A percentile compares a stretch with the other conserved stretches of the same genome.
phyloP scores from a whole-genome alignment of 208 protist genomes.

The Leishmania lainsoni region DNA sequence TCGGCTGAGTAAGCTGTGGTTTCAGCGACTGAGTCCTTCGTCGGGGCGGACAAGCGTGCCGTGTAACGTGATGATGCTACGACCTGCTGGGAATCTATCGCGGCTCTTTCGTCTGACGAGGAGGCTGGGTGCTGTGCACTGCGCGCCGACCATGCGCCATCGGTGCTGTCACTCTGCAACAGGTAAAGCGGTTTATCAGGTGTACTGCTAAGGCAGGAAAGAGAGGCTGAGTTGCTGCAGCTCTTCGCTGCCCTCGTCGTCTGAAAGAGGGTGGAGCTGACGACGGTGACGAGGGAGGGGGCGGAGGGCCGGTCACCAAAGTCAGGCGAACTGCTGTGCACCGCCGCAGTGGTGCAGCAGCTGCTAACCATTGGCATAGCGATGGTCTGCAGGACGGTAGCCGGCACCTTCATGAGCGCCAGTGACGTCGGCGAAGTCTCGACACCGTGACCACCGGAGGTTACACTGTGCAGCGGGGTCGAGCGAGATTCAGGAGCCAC shows the following conservation, averaged over 20 bases:
- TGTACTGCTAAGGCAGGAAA: slow-evolving; percentile 18
- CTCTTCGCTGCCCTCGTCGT: background rate
- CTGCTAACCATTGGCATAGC: background rate
- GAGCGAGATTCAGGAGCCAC: background rate
- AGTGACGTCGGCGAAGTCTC: background rate
- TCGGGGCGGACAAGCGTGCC: background rate
- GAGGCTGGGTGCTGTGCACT: background rate
- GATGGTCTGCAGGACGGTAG: background rate
- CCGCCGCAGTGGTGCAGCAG: background rate
- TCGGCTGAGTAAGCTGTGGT: background rate
- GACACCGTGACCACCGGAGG: background rate
- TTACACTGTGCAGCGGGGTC: background rate
- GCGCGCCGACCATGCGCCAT: background rate
- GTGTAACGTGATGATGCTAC: background rate
- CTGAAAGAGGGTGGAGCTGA: background rate
- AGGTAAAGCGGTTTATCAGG: slow-evolving; percentile 11
- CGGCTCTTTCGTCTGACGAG: background rate
- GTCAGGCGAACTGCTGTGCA: background rate
- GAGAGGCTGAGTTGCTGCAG: slow-evolving; percentile 3
- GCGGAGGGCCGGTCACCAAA: background rate
- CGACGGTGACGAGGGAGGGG: background rate
- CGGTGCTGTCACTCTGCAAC: slow-evolving; percentile 13
- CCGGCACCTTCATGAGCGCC: background rate
- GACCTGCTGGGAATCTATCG: background rate
- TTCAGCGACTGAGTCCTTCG: background rate